Evolutionary conservation across 2,329 filamentous ascomycete genomes (phyloP).

Genomic region (Cercospora zeina): DNA sequence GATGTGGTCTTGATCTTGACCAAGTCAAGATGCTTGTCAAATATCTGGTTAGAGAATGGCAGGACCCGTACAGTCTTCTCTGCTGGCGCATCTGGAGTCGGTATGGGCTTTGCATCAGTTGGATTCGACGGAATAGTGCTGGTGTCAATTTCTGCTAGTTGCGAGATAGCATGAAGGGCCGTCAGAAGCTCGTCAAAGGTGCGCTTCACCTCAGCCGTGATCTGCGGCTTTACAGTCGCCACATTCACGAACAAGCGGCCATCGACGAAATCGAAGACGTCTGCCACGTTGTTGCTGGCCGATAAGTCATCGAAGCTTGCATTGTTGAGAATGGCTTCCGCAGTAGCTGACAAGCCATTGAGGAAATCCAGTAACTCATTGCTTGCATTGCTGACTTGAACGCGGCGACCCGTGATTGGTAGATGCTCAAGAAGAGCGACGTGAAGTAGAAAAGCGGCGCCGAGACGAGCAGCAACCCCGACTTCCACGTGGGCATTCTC

Average conservation of each 20-base stretch:
- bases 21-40: constrained; percentile 51
- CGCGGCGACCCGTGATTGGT: constrained; percentile 36
- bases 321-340: constrained; percentile 43
- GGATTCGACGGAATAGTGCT: not conserved
- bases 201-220: constrained; percentile 26
- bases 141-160: constrained; percentile 9
- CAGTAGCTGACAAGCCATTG: constrained; percentile 42
- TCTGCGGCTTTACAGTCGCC: constrained; percentile 13
- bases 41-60: constrained; percentile 51
- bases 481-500: constrained; percentile 17
- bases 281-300: constrained; percentile 35
- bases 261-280: constrained; percentile 59
- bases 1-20: constrained; percentile 45
- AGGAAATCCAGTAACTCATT: constrained; percentile 29
- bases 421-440: constrained; percentile 36
- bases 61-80: constrained; percentile 41
- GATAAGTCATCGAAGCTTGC: constrained; percentile 19
- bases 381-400: constrained; percentile 23
- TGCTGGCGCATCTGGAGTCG: not conserved
- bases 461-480: constrained; percentile 20
- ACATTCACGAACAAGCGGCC: constrained; percentile 50
- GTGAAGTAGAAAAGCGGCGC: constrained; percentile 36
- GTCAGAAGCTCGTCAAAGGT: constrained; percentile 31
- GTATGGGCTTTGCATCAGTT: constrained; percentile 1
- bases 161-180: constrained; percentile 25